A percentile compares a stretch with the other conserved stretches of the same genome.
Conservation (phyloP, 75 land plant genomes). For the Sequoiadendron giganteum region DNA sequence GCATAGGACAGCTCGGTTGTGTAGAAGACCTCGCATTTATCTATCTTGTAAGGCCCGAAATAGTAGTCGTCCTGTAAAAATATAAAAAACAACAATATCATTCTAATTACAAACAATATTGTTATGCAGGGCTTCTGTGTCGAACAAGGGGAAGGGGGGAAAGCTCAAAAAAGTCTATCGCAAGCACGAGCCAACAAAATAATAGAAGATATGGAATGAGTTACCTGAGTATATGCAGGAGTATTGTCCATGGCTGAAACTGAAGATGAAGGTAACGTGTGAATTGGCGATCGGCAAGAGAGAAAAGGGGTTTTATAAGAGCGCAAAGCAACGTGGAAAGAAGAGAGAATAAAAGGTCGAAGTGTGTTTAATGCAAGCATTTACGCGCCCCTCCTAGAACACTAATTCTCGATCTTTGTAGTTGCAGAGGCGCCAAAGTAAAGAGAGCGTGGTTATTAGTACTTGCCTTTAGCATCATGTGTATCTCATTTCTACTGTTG, state of each 20-base stretch:
- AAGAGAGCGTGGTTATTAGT: no score
- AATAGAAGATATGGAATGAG: not conserved
- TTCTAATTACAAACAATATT: no score
- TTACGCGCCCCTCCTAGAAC: not conserved
- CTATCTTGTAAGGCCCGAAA: conserved; percentile 82
- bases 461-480: no score
- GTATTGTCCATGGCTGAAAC: not conserved
- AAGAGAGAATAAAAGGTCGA: not conserved
- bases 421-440: no score
- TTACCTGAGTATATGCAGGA: not conserved
- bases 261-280: not conserved
- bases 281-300: not conserved
- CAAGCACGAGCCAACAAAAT: no score
- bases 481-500: no score
- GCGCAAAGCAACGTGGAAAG: not conserved
- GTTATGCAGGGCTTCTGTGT: no score
- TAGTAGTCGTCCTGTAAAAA: conserved; percentile 3
- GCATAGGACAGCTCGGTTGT: conserved; percentile 73
- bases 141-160: not conserved
- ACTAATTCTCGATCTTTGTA: no score
- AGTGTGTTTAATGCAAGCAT: not conserved
- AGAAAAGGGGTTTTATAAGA: not conserved
- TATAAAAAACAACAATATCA: no score
- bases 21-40: conserved; percentile 68
- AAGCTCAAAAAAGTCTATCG: not conserved